These are phyloP conservation scores for Mucuna pruriens DNA, from an alignment of 306 rosid genomes.

Conservation along the genomic window DNA sequence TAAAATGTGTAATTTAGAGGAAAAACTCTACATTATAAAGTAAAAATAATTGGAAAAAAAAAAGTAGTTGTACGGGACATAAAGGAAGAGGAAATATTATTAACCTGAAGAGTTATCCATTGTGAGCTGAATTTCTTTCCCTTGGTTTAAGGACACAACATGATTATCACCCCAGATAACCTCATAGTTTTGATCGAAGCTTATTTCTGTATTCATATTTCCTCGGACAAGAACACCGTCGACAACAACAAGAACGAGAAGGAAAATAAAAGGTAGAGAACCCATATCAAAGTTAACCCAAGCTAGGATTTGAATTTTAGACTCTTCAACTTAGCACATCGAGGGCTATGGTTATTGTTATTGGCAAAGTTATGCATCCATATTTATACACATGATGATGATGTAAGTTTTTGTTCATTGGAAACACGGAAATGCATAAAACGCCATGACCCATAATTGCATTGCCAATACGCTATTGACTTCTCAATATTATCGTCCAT, in stretches of 20 bases:
- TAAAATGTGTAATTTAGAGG: neutral
- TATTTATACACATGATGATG: neutral
- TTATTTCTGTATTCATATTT: neutral
- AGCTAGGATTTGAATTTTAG: neutral
- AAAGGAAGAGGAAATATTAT: neutral
- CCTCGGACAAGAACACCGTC: neutral
- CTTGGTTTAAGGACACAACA: conserved; percentile 43
- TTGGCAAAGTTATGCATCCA: neutral
- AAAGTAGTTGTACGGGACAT: neutral
- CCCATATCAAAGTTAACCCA: conserved; percentile 27
- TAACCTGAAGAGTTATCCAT: conserved; percentile 60
- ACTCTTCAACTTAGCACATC: neutral
- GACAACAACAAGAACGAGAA: neutral
- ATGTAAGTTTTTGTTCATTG: conserved; percentile 1
- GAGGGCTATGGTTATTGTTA: neutral
- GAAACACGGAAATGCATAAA: conserved; percentile 35
- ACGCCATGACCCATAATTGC: conserved; percentile 50
- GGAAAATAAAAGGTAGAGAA: neutral
- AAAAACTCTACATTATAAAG: neutral
- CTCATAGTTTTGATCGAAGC: conserved; percentile 54
- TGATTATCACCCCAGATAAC: conserved; percentile 55
- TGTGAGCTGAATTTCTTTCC: conserved; percentile 52
- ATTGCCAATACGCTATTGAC: conserved; percentile 55
- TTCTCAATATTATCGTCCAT: conserved; percentile 37
- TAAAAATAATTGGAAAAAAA: neutral